Base-by-base conservation (phyloP, 306 rosid species). In the Astragalus glycyphyllos region DNA sequence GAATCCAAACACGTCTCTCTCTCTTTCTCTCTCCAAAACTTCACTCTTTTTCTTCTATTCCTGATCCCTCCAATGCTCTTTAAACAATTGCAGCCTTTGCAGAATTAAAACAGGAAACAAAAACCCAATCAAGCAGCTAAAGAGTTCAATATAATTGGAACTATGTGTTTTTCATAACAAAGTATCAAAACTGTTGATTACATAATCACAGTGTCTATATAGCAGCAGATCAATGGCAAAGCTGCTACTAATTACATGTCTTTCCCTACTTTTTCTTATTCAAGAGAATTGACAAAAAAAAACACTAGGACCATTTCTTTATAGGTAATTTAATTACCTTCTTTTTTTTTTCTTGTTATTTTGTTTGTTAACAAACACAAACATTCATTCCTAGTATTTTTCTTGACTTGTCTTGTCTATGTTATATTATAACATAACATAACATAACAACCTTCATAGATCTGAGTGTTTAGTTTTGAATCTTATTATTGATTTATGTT, bases 171-270 rank as follows among this genome's bases (percentile, higher is more conserved):
- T 57, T 57, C 62, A 57, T 57, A 40, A 31, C 17, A 57, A 57
- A 57, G 16, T 6, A 57, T 57, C 17, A 57, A 57, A 55, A n/a
- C 2, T 8, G 11, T 51, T 16, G 6, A 35, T 35, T 2, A 5
- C 40, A 35, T 16, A 1, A 35, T 35, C 8, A 5, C 40, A 35
- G 6, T 6, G 40, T 6, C 1, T 20, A 20, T 20, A 20, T 20
- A 20, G 23, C 23, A 20, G 23, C 23, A 20, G 23, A 20, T 20
- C 47, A 51, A 75, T 71, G 80, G 74, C 82, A 63, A 81, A 74
- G 58, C 71, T 53, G 37, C 69, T 80, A 34, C 76, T 71, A 23
- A 65, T 88, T 87, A 75, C 88, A 79, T 82, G 91, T 68, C 68
- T 78, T 77, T 74, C 83, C 16, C 64, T 69, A 38, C 62, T 71